phyloP scores from a whole-genome alignment of 345 rosid species.

The Mangifera indica region DNA sequence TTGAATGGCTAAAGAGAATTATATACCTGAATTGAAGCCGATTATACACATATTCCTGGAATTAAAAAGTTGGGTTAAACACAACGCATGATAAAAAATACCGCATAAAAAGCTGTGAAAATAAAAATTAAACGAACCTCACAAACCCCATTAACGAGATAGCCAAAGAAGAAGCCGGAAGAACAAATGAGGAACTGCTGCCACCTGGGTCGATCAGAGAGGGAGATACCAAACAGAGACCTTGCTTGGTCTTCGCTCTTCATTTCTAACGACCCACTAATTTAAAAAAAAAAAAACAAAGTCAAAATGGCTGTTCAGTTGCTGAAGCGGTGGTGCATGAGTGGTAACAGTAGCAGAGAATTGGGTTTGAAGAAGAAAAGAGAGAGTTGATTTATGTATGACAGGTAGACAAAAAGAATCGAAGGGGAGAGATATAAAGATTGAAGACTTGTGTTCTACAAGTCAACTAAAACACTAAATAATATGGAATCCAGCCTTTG shows the following conservation, averaged over 20 bases:
- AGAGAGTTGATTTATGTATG: neutral
- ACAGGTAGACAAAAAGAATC: constrained; percentile 17
- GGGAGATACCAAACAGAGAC: constrained; percentile 68
- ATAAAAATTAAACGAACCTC: constrained; percentile 49
- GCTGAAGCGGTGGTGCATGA: constrained; percentile 7
- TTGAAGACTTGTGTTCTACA: no score
- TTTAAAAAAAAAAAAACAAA: neutral
- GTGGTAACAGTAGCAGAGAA: no score
- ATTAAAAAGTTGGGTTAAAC: constrained; percentile 12
- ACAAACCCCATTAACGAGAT: constrained; percentile 90
- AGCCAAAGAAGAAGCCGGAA: constrained; percentile 95
- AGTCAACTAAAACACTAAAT: no score
- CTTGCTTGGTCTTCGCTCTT: constrained; percentile 62
- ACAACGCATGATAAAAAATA: constrained; percentile 17
- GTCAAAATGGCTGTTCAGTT: neutral
- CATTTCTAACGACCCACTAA: constrained; percentile 30
- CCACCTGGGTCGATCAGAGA: constrained; percentile 70
- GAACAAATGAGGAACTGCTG: constrained; percentile 85
- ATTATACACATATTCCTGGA: constrained; percentile 90
- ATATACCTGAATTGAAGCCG: constrained; percentile 84
- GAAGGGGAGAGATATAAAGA: no score
- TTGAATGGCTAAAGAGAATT: neutral
- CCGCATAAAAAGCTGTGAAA: neutral
- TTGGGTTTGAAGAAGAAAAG: neutral
- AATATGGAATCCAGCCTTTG: neutral